Evolutionary conservation across 169 alveolate genomes (phyloP).

Genomic region (Perkinsus olseni): DNA sequence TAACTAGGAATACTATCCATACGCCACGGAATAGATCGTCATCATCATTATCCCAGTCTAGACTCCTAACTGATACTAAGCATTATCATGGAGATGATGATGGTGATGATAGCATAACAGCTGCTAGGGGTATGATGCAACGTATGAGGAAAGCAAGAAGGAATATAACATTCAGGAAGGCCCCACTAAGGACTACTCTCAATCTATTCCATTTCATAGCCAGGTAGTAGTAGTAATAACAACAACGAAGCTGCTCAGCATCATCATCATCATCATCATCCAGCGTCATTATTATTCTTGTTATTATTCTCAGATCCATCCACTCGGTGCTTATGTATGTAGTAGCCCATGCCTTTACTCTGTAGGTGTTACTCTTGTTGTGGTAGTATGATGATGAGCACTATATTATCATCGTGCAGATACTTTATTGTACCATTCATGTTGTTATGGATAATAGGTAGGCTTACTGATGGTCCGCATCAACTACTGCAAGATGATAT

Average conservation of each 20-base stretch:
- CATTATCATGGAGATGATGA: neutral
- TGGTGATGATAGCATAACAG: neutral
- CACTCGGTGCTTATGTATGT: no score
- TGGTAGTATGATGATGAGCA: no score
- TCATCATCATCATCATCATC: no score
- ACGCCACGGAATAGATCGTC: neutral
- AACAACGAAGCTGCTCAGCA: no score
- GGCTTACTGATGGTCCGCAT: neutral
- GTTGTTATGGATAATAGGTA: neutral
- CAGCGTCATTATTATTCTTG: no score
- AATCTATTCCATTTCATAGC: no score
- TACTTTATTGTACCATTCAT: neutral
- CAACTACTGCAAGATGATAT: neutral
- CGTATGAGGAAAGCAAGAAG: neutral
- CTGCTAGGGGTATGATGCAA: neutral
- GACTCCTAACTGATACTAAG: neutral
- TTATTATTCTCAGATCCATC: no score
- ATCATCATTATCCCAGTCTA: neutral
- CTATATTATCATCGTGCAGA: no score
- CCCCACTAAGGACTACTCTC: neutral
- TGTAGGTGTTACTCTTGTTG: no score
- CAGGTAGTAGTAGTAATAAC: no score
- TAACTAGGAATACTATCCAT: neutral
- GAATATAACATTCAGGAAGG: neutral
- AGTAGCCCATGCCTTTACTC: no score